phyloP scores from a whole-genome alignment of 2,329 filamentous ascomycete species.

The Thelonectria rubi region DNA sequence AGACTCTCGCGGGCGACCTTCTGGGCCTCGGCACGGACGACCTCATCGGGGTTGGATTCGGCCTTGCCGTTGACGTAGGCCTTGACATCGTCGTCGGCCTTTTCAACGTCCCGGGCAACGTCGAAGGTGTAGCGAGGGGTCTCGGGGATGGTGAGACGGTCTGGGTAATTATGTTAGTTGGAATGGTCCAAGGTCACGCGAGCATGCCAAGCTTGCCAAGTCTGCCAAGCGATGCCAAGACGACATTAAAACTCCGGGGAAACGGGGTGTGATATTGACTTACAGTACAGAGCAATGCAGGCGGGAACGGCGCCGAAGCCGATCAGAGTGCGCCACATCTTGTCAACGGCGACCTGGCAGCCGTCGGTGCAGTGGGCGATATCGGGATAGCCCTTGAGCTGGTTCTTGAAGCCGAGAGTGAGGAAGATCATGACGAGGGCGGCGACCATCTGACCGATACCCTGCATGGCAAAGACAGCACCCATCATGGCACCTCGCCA shows the following conservation, averaged over 20 bases:
- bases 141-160: conserved; percentile 83
- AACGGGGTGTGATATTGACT: conserved; percentile 24
- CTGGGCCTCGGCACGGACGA: conserved; percentile 68
- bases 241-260: neutral
- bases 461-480: conserved; percentile 87
- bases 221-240: conserved; percentile 19
- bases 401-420: conserved; percentile 74
- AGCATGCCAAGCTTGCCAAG: conserved; percentile 8
- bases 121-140: conserved; percentile 91
- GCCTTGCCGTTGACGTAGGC: conserved; percentile 75
- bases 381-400: conserved; percentile 61
- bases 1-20: conserved; percentile 63
- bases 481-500: conserved; percentile 91
- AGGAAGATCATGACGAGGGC: conserved; percentile 81
- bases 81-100: conserved; percentile 76
- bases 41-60: conserved; percentile 72
- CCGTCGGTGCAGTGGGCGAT: conserved; percentile 61
- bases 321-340: conserved; percentile 87
- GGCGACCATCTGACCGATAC: conserved; percentile 53
- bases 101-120: conserved; percentile 76
- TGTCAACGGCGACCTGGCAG: conserved; percentile 68
- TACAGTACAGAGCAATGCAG: conserved; percentile 80
- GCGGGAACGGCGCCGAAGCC: conserved; percentile 84
- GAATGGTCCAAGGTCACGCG: neutral
- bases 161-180: conserved; percentile 33